Evolutionary conservation across 495 filamentous ascomycete genomes (phyloP).

Genomic region (Penicillium angulare): DNA sequence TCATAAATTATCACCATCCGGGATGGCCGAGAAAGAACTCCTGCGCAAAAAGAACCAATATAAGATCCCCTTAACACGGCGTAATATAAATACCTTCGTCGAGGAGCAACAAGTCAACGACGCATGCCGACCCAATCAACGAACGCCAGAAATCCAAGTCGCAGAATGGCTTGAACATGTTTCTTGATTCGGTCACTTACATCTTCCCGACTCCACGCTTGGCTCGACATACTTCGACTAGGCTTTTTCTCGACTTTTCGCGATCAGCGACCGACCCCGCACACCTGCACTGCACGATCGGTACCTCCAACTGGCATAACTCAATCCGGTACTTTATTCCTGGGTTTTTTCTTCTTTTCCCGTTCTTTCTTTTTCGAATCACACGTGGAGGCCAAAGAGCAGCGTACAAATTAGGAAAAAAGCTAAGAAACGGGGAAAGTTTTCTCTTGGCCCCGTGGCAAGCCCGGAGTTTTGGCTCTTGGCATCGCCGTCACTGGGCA

Average conservation of each 20-base stretch:
- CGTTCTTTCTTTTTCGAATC: background rate
- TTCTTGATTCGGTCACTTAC: constrained; percentile 31
- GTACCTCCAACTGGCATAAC: too few species aligned
- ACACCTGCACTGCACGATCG: constrained; percentile 4
- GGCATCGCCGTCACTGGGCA: background rate
- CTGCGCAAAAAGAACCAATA: constrained; percentile 40
- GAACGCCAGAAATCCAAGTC: constrained; percentile 61
- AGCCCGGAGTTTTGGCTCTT: too few species aligned
- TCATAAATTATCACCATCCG: constrained; percentile 34
- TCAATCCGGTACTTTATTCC: constrained; percentile 1
- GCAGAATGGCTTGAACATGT: constrained; percentile 66
- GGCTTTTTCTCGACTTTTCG: constrained; percentile 21
- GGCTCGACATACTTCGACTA: constrained; percentile 15
- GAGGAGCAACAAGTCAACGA: constrained; percentile 44
- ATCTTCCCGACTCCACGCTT: constrained; percentile 4
- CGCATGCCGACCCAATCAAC: constrained; percentile 57
- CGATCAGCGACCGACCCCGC: constrained; percentile 6
- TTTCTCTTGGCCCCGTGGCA: background rate
- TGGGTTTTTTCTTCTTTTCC: background rate
- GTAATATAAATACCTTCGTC: constrained; percentile 47
- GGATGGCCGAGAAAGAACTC: constrained; percentile 40
- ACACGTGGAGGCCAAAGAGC: too few species aligned
- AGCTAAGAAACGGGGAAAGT: too few species aligned
- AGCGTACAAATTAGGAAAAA: too few species aligned
- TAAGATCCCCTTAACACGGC: constrained; percentile 42